phyloP scores from a whole-genome alignment of 2,329 filamentous ascomycete species.

The Pseudogymnoascus sp. region DNA sequence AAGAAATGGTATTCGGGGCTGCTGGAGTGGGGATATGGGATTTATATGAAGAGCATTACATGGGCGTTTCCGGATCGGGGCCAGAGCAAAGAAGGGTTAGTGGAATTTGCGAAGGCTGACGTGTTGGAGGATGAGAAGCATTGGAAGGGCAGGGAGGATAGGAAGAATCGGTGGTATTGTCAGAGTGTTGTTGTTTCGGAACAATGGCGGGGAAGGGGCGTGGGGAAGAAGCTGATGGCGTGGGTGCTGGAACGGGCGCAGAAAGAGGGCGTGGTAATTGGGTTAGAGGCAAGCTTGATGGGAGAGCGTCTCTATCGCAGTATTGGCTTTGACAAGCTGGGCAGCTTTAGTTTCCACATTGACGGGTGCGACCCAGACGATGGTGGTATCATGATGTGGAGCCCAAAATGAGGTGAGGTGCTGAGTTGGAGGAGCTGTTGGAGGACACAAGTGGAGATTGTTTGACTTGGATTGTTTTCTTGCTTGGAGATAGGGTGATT shows the following conservation, averaged over 20 bases:
- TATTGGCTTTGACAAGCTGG: constrained; percentile 18
- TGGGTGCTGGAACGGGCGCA: constrained; percentile 20
- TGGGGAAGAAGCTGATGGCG: constrained; percentile 22
- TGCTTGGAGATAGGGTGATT: not conserved
- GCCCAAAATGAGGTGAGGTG: not conserved
- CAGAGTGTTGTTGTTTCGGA: constrained; percentile 18
- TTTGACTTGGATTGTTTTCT: not conserved
- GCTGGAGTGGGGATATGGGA: constrained; percentile 3
- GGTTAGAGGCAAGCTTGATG: constrained; percentile 18
- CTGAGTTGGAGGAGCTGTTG: not conserved
- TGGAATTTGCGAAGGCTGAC: constrained; percentile 9
- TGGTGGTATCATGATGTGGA: constrained; percentile 2
- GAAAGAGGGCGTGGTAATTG: constrained; percentile 18
- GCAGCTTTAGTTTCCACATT: not conserved
- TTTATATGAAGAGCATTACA: constrained; percentile 6
- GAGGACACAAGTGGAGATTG: not conserved
- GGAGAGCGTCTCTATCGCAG: constrained; percentile 21
- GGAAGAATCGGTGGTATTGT: constrained; percentile 21
- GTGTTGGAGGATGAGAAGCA: constrained; percentile 11
- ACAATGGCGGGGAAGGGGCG: constrained; percentile 18
- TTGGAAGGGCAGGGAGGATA: constrained; percentile 16
- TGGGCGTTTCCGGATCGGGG: constrained; percentile 13
- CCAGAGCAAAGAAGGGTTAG: constrained; percentile 7
- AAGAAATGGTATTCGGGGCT: constrained; percentile 11
- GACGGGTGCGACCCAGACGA: not conserved